Percentiles rank a stretch among this genome's conserved stretches.
phyloP scores from a whole-genome alignment of 306 rosid species.

The Mucuna pruriens region DNA sequence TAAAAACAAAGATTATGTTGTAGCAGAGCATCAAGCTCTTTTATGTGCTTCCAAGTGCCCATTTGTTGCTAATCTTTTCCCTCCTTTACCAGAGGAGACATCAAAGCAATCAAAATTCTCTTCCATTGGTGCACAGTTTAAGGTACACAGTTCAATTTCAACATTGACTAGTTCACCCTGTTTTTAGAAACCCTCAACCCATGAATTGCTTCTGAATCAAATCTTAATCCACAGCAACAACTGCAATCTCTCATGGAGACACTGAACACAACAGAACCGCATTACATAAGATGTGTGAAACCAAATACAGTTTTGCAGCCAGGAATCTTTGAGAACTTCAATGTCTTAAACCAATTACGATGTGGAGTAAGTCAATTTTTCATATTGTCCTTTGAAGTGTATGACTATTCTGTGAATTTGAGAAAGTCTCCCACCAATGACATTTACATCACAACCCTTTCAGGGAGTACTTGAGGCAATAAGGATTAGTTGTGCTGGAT shows the following conservation, averaged over 20 bases:
- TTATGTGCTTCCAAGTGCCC: conserved; percentile 71
- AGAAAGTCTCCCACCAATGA: not conserved
- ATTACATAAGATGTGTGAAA: conserved; percentile 92
- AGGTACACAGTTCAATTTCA: conserved; percentile 53
- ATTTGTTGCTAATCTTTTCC: conserved; percentile 79
- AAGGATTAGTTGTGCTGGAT: conserved; percentile 90
- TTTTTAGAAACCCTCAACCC: conserved; percentile 28
- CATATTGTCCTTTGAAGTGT: conserved; percentile 3
- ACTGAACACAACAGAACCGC: conserved; percentile 83
- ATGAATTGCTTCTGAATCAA: conserved; percentile 42
- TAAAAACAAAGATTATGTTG: conserved; percentile 88
- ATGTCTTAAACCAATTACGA: conserved; percentile 83
- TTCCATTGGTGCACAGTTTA: conserved; percentile 81
- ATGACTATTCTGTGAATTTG: not conserved
- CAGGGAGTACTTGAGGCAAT: conserved; percentile 97
- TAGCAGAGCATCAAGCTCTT: conserved; percentile 89
- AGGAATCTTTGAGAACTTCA: conserved; percentile 82
- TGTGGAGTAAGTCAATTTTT: conserved; percentile 71
- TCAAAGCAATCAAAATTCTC: conserved; percentile 90
- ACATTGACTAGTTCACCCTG: not conserved
- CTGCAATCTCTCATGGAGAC: conserved; percentile 90
- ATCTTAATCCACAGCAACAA: conserved; percentile 70
- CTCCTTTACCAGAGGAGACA: conserved; percentile 78
- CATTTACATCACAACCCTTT: conserved; percentile 19
- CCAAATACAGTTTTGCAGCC: conserved; percentile 90